Percentiles rank a stretch among this genome's conserved stretches.
phyloP scores from a whole-genome alignment of 1,139 yeast genomes.

The Insectozyma bohioensis region DNA sequence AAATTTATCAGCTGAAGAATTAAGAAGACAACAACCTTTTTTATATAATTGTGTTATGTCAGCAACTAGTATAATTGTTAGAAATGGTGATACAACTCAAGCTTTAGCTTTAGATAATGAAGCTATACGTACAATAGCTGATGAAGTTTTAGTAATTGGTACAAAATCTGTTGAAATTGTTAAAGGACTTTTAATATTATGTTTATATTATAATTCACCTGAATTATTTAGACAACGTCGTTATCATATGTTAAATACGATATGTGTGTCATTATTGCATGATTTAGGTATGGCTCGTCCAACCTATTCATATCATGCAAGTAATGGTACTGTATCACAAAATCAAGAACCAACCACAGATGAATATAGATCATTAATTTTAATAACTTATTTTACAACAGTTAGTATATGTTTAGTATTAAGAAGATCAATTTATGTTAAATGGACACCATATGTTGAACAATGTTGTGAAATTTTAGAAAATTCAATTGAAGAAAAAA shows the following conservation, averaged over 20 bases:
- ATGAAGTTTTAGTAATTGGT: constrained; percentile 70
- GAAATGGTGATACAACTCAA: constrained; percentile 32
- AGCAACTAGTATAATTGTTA: constrained; percentile 48
- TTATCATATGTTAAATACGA: constrained; percentile 64
- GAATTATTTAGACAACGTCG: constrained; percentile 79
- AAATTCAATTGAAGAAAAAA: constrained; percentile 26
- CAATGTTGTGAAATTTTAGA: constrained; percentile 57
- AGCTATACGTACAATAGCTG: constrained; percentile 56
- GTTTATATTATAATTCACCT: constrained; percentile 82
- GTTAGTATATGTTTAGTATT: constrained; percentile 55
- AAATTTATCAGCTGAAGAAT: constrained; percentile 40
- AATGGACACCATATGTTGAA: constrained; percentile 63
- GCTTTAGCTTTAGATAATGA: constrained; percentile 50
- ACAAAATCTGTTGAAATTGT: constrained; percentile 68
- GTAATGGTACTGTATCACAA: constrained; percentile 32
- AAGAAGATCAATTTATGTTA: constrained; percentile 50
- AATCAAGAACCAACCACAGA: constrained; percentile 11
- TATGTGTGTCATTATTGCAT: constrained; percentile 68
- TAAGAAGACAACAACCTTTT: constrained; percentile 55
- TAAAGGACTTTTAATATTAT: constrained; percentile 58
- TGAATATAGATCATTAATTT: constrained; percentile 38
- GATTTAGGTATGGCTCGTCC: constrained; percentile 70
- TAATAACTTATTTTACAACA: constrained; percentile 50
- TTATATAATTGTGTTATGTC: constrained; percentile 67
- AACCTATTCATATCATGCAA: constrained; percentile 32